A percentile compares a stretch with the other conserved stretches of the same genome.
Conservation (phyloP, 2,329 filamentous ascomycete genomes). For the Exophiala bonariae region DNA sequence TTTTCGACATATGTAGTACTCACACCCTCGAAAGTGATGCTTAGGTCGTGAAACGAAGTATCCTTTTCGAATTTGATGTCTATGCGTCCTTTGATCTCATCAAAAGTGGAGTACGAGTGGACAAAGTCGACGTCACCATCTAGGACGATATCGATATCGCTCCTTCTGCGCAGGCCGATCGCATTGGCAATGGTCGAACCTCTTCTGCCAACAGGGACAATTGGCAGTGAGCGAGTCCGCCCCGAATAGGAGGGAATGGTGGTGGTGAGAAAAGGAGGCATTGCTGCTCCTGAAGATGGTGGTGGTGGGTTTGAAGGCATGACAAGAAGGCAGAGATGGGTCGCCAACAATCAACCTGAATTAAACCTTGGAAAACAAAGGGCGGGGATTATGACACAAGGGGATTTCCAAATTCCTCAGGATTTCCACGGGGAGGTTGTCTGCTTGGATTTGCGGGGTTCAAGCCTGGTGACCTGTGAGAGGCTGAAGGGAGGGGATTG, state of each 20-base stretch:
- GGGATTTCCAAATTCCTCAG: too few relatives aligned
- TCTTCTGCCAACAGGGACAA: conserved; percentile 12
- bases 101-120: conserved; percentile 34
- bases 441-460: conserved; percentile 2
- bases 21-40: conserved; percentile 33
- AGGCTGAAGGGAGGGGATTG: neutral
- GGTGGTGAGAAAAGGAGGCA: conserved; percentile 22
- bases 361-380: too few relatives aligned
- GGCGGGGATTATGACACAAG: too few relatives aligned
- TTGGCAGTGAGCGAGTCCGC: conserved; percentile 20
- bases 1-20: conserved; percentile 50
- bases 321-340: neutral
- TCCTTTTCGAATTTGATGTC: conserved; percentile 31
- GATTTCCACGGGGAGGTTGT: too few relatives aligned
- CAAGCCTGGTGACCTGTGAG: neutral
- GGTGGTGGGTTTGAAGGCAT: conserved; percentile 11
- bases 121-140: conserved; percentile 25
- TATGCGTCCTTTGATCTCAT: conserved; percentile 33
- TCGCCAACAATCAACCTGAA: too few relatives aligned
- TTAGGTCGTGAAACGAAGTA: conserved; percentile 31
- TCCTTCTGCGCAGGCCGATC: conserved; percentile 24
- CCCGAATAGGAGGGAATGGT: conserved; percentile 18
- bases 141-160: conserved; percentile 29
- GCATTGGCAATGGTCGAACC: conserved; percentile 23
- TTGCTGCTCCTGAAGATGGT: conserved; percentile 19